Base-by-base conservation (phyloP, 2,329 filamentous ascomycete genomes). In the Penicillium sp. region DNA sequence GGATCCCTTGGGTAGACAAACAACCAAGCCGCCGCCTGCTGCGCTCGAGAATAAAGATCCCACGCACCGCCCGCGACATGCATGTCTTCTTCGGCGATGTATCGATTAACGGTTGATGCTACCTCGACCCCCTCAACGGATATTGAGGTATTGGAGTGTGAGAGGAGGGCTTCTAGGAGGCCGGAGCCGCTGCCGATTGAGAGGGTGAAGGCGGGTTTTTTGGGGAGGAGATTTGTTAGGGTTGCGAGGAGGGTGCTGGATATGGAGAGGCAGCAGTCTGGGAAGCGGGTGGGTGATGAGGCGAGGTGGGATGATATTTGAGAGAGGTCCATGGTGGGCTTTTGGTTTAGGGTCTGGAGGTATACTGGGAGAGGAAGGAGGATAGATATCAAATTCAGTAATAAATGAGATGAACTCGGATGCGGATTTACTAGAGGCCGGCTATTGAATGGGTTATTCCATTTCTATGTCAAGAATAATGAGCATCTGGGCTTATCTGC, bases 1-100 rank as follows among this genome's bases (percentile, higher is more conserved):
- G 79, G 74, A n/a, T 79, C 72, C 14, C 81, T 77, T 1, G 83
- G 83, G 63, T 85, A 85, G 27, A 84, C 79, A 69, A 85, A 84
- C 59, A 85, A 69, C 78, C 82, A 79, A n/a, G 72, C 73, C 1
- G 64, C 59, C 9, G 80, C 80, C n/a, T 77, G 62, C 5, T 69
- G 60, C 3, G 80, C 81, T 11, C 78, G 70, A 1, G 74, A 56
- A 54, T 77, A 76, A 9, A 83, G 63, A 35, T 75, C 77, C 66
- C 78, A 78, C 0, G 80, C 78, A 2, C 79, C 79, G 7, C 69
- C 57, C 6, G 84, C 82, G 9, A 73, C 64, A 44, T 78, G 68
- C 64, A 83, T 74, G 14, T 75, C 66, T 14, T 77, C 60, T 19
- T 71, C 68, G 1, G 77, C 73, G 6, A 85, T 71, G 61, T 81